These are phyloP conservation scores for Penicillium samsonianum DNA, from an alignment of 495 filamentous ascomycete species.

Conservation along the genomic window DNA sequence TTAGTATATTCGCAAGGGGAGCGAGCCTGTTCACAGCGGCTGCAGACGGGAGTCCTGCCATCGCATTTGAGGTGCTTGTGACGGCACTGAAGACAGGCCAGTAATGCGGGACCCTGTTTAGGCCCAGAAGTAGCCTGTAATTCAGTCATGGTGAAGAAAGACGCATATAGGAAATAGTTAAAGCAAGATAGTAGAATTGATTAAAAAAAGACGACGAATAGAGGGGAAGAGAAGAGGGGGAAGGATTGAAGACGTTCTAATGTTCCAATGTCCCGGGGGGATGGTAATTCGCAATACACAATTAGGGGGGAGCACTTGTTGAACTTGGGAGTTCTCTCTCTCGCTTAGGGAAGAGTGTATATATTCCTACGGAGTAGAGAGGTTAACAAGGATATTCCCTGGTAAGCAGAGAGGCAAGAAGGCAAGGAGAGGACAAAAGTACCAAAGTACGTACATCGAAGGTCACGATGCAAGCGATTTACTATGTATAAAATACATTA, in stretches of 20 bases:
- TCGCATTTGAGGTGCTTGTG: constrained; percentile 61
- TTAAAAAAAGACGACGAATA: background rate
- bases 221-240: constrained; percentile 6
- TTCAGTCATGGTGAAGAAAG: constrained; percentile 26
- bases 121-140: constrained; percentile 22
- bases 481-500: background rate
- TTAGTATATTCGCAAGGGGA: constrained; percentile 47
- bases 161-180: constrained; percentile 12
- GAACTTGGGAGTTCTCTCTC: background rate
- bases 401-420: background rate
- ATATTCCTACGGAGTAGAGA: background rate
- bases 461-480: background rate
- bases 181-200: constrained; percentile 3
- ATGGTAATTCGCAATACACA: background rate
- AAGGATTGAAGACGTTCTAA: background rate
- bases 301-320: background rate
- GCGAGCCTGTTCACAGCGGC: constrained; percentile 39
- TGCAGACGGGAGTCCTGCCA: constrained; percentile 43
- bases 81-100: constrained; percentile 60
- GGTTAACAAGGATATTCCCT: constrained; percentile 6
- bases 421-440: background rate
- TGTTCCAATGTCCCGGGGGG: background rate
- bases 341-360: background rate
- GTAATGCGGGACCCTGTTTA: constrained; percentile 41
- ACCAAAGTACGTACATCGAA: background rate